These are phyloP conservation scores for Cylindrotheca fusiformis DNA, from an alignment of 108 stramenopile genomes.

Conservation along the genomic window DNA sequence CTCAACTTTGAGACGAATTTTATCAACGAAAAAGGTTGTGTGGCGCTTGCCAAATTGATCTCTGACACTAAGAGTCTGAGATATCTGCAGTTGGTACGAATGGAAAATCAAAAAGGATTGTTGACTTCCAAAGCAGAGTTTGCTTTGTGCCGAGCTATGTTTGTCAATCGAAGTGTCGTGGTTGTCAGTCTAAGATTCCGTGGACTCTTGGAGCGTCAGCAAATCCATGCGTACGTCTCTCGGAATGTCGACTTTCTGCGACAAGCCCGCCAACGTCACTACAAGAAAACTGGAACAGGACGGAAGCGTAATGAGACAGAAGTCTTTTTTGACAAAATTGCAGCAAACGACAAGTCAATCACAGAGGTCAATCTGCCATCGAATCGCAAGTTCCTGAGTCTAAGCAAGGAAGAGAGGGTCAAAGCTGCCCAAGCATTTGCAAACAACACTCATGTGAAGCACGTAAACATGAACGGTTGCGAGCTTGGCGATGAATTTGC, in stretches of 20 bases:
- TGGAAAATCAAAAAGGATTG: constrained; percentile 44
- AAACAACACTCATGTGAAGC: constrained; percentile 28
- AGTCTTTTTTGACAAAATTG: constrained; percentile 32
- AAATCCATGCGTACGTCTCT: constrained; percentile 30
- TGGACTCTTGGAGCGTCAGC: constrained; percentile 33
- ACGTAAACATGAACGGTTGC: constrained; percentile 16
- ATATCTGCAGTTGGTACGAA: constrained; percentile 39
- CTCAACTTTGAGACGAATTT: constrained; percentile 48
- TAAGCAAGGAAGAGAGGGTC: constrained; percentile 29
- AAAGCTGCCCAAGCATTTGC: constrained; percentile 35
- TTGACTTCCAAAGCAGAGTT: constrained; percentile 35
- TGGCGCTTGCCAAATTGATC: constrained; percentile 33
- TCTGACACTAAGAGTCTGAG: constrained; percentile 14
- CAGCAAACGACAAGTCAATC: constrained; percentile 23
- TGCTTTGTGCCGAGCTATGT: constrained; percentile 34
- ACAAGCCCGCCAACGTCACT: constrained; percentile 34
- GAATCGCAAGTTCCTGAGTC: constrained; percentile 25
- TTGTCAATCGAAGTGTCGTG: constrained; percentile 37
- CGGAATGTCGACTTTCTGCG: constrained; percentile 43
- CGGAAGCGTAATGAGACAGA: constrained; percentile 41
- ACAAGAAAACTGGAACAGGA: constrained; percentile 26
- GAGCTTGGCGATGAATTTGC: constrained; percentile 35
- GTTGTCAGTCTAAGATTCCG: constrained; percentile 28
- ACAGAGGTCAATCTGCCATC: constrained; percentile 34
- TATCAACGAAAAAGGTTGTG: constrained; percentile 30